A percentile compares a stretch with the other conserved stretches of the same genome.
Conservation (phyloP, 495 filamentous ascomycete genomes). For the Hypoxylon fragiforme region DNA sequence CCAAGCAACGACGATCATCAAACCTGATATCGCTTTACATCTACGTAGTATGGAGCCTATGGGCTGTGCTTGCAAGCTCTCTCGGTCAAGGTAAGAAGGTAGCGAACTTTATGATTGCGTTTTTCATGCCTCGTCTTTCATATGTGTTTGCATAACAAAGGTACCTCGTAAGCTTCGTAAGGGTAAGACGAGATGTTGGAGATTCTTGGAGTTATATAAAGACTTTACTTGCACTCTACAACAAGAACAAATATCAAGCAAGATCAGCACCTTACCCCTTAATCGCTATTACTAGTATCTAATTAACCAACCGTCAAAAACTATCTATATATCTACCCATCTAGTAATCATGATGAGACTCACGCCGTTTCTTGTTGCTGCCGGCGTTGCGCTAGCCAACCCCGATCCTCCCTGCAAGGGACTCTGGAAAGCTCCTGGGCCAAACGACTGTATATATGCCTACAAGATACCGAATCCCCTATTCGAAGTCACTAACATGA, state of each 20-base stretch:
- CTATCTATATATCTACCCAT: neutral
- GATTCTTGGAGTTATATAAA: too few relatives aligned
- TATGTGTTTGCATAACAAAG: neutral
- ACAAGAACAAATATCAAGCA: too few relatives aligned
- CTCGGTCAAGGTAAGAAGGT: neutral
- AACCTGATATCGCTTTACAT: neutral
- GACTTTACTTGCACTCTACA: too few relatives aligned
- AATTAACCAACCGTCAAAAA: neutral
- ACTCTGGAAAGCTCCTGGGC: neutral
- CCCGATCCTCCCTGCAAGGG: neutral
- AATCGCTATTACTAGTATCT: too few relatives aligned
- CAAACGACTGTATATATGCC: conserved; percentile 4
- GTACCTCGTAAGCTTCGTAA: too few relatives aligned
- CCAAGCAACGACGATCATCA: neutral
- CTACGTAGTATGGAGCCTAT: neutral
- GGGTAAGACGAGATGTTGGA: too few relatives aligned
- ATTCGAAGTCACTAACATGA: neutral
- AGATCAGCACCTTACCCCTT: too few relatives aligned
- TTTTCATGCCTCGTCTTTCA: neutral
- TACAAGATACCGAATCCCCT: neutral
- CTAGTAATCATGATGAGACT: neutral
- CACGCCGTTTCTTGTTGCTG: neutral
- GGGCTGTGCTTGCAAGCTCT: neutral
- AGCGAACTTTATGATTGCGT: neutral
- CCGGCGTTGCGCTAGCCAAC: neutral